phyloP scores from a whole-genome alignment of 768 basidiomycete species.

The Mycena venus region DNA sequence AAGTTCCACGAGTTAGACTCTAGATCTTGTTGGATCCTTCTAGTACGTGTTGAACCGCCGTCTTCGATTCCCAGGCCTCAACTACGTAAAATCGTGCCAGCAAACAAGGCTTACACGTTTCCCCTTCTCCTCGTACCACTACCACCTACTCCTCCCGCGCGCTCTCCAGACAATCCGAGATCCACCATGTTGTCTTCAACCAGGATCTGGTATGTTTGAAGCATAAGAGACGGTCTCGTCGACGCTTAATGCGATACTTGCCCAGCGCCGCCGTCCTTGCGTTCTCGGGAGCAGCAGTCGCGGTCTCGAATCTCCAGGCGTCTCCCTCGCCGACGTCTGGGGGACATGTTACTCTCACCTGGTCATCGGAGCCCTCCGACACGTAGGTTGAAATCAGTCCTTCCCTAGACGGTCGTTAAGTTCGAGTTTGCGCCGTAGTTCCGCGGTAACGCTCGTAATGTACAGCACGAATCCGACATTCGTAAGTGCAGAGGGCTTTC shows the following conservation, averaged over 20 bases:
- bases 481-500: background rate
- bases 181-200: background rate
- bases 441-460: background rate
- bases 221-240: background rate
- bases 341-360: background rate
- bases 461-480: background rate
- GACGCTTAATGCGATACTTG: background rate
- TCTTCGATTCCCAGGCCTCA: background rate
- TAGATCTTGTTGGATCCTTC: background rate
- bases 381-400: background rate
- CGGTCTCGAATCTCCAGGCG: conserved; percentile 18
- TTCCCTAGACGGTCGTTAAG: background rate
- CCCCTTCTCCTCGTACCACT: conserved; percentile 1
- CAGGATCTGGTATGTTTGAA: background rate
- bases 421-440: too few relatives aligned
- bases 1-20: background rate
- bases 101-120: background rate
- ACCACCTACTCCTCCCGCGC: background rate
- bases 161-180: background rate
- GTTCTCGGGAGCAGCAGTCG: background rate
- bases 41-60: background rate
- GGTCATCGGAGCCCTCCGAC: conserved; percentile 11
- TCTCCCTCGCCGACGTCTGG: background rate
- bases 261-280: conserved; percentile 14
- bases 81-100: conserved; percentile 25